Base-by-base conservation (phyloP, 768 basidiomycete genomes). In the Auricularia cornea region DNA sequence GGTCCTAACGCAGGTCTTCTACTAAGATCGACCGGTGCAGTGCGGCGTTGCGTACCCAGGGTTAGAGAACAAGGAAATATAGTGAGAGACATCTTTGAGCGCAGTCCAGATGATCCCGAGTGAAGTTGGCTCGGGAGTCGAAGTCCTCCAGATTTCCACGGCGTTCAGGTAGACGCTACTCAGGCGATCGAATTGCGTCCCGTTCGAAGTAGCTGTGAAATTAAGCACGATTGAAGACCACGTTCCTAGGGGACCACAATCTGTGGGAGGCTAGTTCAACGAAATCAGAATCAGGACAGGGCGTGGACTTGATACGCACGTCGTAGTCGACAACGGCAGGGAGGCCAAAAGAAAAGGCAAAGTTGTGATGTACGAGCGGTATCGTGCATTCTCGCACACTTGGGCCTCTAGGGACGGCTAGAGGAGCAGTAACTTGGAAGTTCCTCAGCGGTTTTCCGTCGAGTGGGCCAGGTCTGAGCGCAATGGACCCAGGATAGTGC, bases 61-160 rank as follows among this genome's bases (percentile, higher is more conserved):
- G 23, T 62, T 12, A n/a, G 64, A 31, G 38, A 65, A 62, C 26
- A 65, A 31, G 4, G 64, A 23, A 3, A 48, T 62, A 44, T 62
- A 65, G n/a, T 59, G 35, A 6, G 64, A 41, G 16, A 62, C 61
- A 35, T 65, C 64, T 33, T 65, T 62, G 30, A 62, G n/a, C 2
- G 35, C 35, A 6, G 64, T 65, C 41, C 61, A 62, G 48, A 65
- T 62, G 38, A 65, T 65, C 14, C 61, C 61, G 18, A 59, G 41
- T 20, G 61, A n/a, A 3, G 64, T 65, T 28, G 64, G 64, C 41
- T 65, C 64, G 2, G 64, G 61, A 10, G 64, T 65, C 11, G 54
- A 59, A 2, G 64, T 62, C 35, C 64, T 60, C 64, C 64, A 65
- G 40, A 65, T 56, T 59, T 63, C 61, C 2, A 57, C 48, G 28